Conservation (phyloP, 2,329 filamentous ascomycete species). For the Nigrospora osmanthi region DNA sequence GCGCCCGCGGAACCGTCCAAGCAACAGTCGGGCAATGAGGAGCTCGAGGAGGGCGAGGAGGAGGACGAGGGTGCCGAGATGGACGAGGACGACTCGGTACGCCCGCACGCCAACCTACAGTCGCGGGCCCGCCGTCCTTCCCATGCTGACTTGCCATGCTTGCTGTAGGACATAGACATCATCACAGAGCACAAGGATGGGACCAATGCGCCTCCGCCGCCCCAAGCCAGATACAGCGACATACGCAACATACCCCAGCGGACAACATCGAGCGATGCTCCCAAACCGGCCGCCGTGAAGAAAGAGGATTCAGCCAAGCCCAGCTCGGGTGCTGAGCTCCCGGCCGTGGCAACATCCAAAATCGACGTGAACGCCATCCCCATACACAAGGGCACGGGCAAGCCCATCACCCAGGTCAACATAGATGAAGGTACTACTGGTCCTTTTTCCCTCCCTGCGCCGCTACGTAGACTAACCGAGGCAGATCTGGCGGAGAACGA, state of each 20-base stretch:
- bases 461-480: not conserved
- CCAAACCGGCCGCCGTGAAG: constrained; percentile 37
- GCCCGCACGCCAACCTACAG: not conserved
- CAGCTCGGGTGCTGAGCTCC: constrained; percentile 18
- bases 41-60: constrained; percentile 57
- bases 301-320: constrained; percentile 33
- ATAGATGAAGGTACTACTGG: constrained; percentile 53
- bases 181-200: constrained; percentile 61
- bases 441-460: not conserved
- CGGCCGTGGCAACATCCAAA: constrained; percentile 69
- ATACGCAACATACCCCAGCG: constrained; percentile 58
- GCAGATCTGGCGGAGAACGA: constrained; percentile 67
- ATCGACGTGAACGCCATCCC: constrained; percentile 82
- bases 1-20: constrained; percentile 20
- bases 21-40: constrained; percentile 35
- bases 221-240: constrained; percentile 55
- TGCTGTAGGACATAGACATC: constrained; percentile 54
- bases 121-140: not conserved
- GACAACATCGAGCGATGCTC: constrained; percentile 42
- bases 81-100: constrained; percentile 38
- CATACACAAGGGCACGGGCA: constrained; percentile 69
- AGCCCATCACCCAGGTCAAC: constrained; percentile 69
- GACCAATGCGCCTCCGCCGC: constrained; percentile 49
- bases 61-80: constrained; percentile 54
- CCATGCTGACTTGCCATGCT: not conserved